Conservation (phyloP, 2,329 filamentous ascomycete genomes). For the Hymenoscyphus linearis region DNA sequence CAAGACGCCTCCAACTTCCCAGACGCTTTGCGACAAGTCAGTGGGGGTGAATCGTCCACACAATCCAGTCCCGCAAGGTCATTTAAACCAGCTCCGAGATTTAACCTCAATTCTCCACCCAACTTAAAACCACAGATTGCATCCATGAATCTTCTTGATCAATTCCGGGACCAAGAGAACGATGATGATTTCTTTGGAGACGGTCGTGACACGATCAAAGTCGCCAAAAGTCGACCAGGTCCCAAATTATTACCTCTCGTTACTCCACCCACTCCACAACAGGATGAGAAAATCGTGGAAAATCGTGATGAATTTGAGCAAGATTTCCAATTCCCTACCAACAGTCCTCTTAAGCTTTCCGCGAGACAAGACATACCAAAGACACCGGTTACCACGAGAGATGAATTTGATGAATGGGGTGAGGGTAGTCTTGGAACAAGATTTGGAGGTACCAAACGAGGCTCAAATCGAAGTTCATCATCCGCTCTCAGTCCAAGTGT, state of each 20-base stretch:
- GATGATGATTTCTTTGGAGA: slow-evolving; percentile 62
- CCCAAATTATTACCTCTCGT: slow-evolving; percentile 49
- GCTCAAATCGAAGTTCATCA: slow-evolving; percentile 78
- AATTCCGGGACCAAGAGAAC: slow-evolving; percentile 58
- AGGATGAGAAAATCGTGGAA: slow-evolving; percentile 28
- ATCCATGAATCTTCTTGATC: slow-evolving; percentile 50
- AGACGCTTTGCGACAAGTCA: slow-evolving; percentile 61
- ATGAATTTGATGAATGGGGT: slow-evolving; percentile 87
- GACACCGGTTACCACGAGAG: slow-evolving; percentile 54
- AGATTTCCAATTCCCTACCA: slow-evolving; percentile 66
- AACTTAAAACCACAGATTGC: slow-evolving; percentile 24
- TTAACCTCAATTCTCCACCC: slow-evolving; percentile 24
- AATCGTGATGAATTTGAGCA: slow-evolving; percentile 64
- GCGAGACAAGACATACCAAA: slow-evolving; percentile 55
- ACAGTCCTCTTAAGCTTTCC: slow-evolving; percentile 58
- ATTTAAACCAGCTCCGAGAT: slow-evolving; percentile 32
- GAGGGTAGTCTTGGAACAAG: slow-evolving; percentile 90
- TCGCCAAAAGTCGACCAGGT: slow-evolving; percentile 52
- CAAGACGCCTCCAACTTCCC: slow-evolving; percentile 58
- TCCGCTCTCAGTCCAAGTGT: slow-evolving; percentile 90
- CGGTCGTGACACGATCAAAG: slow-evolving; percentile 61
- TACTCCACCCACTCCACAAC: slow-evolving; percentile 50
- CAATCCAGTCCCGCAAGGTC: slow-evolving; percentile 48
- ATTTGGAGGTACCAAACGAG: slow-evolving; percentile 79
- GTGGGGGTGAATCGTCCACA: slow-evolving; percentile 37